phyloP scores from a whole-genome alignment of 78 protist species.

The Dictyostelium firmibasis region DNA sequence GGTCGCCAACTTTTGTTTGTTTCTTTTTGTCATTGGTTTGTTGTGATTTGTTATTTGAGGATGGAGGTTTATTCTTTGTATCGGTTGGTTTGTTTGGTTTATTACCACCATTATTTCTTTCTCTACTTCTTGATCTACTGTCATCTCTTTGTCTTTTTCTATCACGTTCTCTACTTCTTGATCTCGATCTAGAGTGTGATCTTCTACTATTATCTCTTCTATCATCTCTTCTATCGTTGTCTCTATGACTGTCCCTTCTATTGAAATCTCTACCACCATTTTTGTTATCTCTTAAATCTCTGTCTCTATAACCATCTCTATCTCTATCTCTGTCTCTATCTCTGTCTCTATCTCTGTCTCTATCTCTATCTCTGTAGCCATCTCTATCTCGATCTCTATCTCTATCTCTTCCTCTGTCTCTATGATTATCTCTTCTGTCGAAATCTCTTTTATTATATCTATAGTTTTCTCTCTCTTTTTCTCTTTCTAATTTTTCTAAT shows the following conservation, averaged over 20 bases:
- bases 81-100: not conserved
- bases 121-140: not conserved
- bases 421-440: not conserved
- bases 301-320: not conserved
- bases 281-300: not conserved
- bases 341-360: not conserved
- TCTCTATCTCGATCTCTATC: conserved; percentile 15
- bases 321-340: not conserved
- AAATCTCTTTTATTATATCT: conserved; percentile 6
- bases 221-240: not conserved
- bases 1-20: not conserved
- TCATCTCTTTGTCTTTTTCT: conserved; percentile 1
- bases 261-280: not conserved
- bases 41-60: not conserved
- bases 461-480: not conserved
- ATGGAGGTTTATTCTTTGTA: not conserved
- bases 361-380: not conserved
- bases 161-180: not conserved
- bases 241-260: not conserved
- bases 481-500: conserved; percentile 9
- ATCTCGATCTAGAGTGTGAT: not conserved
- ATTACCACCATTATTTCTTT: not conserved
- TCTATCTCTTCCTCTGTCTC: not conserved
- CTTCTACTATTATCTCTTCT: not conserved
- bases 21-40: not conserved